A percentile compares a stretch with the other conserved stretches of the same genome.
These are phyloP conservation scores for Chalciporus piperatus DNA, from an alignment of 768 basidiomycete genomes.

Conservation along the genomic window DNA sequence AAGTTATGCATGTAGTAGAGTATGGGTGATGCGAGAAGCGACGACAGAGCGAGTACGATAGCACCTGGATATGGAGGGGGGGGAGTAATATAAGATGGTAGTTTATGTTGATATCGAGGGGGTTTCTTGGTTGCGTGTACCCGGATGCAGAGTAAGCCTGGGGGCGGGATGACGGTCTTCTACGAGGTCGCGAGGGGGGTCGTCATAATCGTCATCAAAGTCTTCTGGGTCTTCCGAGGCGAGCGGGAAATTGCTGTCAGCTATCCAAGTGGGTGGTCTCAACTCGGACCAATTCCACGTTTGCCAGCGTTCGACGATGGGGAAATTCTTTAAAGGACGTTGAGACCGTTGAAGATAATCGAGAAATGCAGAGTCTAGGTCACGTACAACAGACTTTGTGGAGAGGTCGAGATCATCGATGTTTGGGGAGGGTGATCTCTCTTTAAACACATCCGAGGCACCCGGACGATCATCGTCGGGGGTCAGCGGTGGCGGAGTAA, in stretches of 20 bases:
- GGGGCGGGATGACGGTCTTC: conserved; percentile 13
- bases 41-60: conserved; percentile 18
- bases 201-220: conserved; percentile 25
- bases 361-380: conserved; percentile 21
- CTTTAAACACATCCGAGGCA: conserved; percentile 20
- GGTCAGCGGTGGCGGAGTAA: conserved; percentile 35
- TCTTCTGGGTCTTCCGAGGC: conserved; percentile 22
- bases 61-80: conserved; percentile 9
- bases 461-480: conserved; percentile 32
- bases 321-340: conserved; percentile 22
- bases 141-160: conserved; percentile 10
- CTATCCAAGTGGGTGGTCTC: conserved; percentile 26
- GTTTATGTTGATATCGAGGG: conserved; percentile 17
- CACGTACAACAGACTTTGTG: conserved; percentile 23
- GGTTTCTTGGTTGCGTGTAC: conserved; percentile 13
- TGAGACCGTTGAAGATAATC: conserved; percentile 27
- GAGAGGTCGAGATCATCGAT: conserved; percentile 19
- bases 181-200: conserved; percentile 11
- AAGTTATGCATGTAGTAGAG: conserved; percentile 24
- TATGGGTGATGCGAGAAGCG: conserved; percentile 22
- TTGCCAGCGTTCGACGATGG: conserved; percentile 30
- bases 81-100: conserved; percentile 6
- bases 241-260: conserved; percentile 3
- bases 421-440: conserved; percentile 24
- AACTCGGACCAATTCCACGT: conserved; percentile 35